Percentiles rank a stretch among this genome's conserved stretches.
phyloP scores from a whole-genome alignment of 306 rosid species.

The Rosa chinensis region DNA sequence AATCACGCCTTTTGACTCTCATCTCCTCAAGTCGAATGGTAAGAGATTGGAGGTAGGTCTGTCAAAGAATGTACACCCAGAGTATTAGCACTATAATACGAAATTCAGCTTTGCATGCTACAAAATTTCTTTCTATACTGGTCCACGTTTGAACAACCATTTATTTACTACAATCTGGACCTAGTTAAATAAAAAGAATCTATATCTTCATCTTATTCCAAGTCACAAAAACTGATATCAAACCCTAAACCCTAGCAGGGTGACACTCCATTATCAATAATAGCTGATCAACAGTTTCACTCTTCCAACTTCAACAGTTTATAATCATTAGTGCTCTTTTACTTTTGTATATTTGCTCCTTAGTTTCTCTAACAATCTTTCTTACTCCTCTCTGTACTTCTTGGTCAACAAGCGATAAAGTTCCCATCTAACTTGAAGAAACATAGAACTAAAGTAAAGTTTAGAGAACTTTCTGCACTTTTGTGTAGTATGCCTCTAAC shows the following conservation, averaged over 20 bases:
- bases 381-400: background rate
- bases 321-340: background rate
- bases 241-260: too few relatives aligned
- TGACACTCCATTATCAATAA: too few relatives aligned
- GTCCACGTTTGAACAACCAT: background rate
- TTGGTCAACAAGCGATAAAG: background rate
- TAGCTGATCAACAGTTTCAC: background rate
- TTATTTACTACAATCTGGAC: background rate
- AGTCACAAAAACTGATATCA: background rate
- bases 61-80: conserved; percentile 38
- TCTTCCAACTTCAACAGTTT: background rate
- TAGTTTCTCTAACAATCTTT: too few relatives aligned
- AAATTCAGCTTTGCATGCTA: conserved; percentile 12
- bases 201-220: background rate
- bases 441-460: background rate
- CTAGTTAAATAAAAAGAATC: background rate
- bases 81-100: conserved; percentile 17
- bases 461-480: background rate
- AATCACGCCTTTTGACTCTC: conserved; percentile 98
- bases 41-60: conserved; percentile 98
- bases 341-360: background rate
- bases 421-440: background rate
- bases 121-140: background rate
- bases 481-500: background rate
- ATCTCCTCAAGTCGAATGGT: conserved; percentile 97